These are phyloP conservation scores for Arthrobotrys iridis DNA, from an alignment of 2,329 filamentous ascomycete genomes.

Conservation along the genomic window DNA sequence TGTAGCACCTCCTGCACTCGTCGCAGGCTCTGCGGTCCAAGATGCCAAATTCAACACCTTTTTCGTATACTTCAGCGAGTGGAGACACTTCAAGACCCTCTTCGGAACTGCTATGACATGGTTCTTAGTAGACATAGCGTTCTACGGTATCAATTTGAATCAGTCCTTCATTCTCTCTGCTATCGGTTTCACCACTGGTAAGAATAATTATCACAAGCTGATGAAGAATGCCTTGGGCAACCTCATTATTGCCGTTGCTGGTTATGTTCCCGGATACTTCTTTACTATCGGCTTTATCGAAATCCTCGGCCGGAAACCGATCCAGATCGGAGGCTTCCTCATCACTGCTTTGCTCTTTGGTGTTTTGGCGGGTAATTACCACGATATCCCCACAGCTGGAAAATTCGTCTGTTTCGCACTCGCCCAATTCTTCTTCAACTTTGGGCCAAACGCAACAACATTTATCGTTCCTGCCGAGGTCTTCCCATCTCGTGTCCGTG, in stretches of 20 bases:
- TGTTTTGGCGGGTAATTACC: slow-evolving; percentile 43
- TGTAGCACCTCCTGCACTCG: slow-evolving; percentile 43
- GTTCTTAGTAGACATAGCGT: slow-evolving; percentile 51
- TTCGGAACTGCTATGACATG: slow-evolving; percentile 59
- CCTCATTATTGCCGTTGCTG: slow-evolving; percentile 60
- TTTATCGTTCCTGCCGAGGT: slow-evolving; percentile 62
- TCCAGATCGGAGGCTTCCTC: slow-evolving; percentile 68
- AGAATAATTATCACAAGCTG: slow-evolving; percentile 59
- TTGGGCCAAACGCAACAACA: slow-evolving; percentile 60
- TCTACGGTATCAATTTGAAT: slow-evolving; percentile 60
- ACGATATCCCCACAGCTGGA: slow-evolving; percentile 36
- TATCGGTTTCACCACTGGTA: slow-evolving; percentile 60
- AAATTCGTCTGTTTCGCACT: slow-evolving; percentile 51
- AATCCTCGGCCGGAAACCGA: slow-evolving; percentile 71
- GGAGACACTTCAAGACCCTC: slow-evolving; percentile 60
- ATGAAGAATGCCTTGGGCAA: slow-evolving; percentile 61
- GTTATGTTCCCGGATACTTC: slow-evolving; percentile 59
- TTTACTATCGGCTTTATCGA: slow-evolving; percentile 58
- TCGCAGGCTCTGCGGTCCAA: slow-evolving; percentile 37
- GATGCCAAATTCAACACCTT: slow-evolving; percentile 58
- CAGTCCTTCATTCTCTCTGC: slow-evolving; percentile 59
- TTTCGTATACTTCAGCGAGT: slow-evolving; percentile 59
- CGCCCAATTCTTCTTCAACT: slow-evolving; percentile 58
- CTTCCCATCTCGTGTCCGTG: slow-evolving; percentile 61
- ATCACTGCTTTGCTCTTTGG: slow-evolving; percentile 12